Conservation (phyloP, 805 yeast genomes). For the Sugiyamaella floridensis region DNA sequence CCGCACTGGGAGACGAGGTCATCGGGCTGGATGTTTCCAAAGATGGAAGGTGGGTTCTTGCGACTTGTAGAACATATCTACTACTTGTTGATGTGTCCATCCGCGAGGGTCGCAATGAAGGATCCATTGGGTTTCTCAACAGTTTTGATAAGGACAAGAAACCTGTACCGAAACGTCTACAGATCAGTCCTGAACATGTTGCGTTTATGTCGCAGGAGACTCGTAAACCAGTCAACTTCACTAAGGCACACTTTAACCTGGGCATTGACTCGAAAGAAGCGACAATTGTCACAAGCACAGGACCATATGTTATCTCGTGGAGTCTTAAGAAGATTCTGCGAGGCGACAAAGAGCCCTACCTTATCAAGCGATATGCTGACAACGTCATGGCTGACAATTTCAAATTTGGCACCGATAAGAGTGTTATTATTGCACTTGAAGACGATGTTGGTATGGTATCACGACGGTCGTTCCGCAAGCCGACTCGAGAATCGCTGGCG, state of each 20-base stretch:
- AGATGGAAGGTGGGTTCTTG: constrained; percentile 76
- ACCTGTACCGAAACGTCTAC: constrained; percentile 63
- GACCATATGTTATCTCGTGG: constrained; percentile 82
- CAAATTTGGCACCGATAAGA: constrained; percentile 62
- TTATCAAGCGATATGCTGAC: constrained; percentile 54
- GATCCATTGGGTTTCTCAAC: constrained; percentile 55
- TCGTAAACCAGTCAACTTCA: constrained; percentile 47
- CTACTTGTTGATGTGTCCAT: constrained; percentile 62
- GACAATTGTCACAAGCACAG: constrained; percentile 67
- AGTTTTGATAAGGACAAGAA: constrained; percentile 57
- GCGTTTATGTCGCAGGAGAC: constrained; percentile 51
- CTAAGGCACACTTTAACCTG: constrained; percentile 71
- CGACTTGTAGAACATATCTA: constrained; percentile 68
- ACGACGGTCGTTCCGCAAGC: constrained; percentile 50
- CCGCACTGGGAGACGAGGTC: constrained; percentile 75
- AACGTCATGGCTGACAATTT: constrained; percentile 72
- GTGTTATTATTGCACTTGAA: constrained; percentile 65
- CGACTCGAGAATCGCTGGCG: constrained; percentile 44
- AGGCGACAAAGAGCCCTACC: constrained; percentile 50
- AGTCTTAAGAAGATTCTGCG: constrained; percentile 52
- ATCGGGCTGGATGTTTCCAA: constrained; percentile 63
- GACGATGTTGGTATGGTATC: constrained; percentile 71
- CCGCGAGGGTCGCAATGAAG: constrained; percentile 53
- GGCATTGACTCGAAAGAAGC: constrained; percentile 60
- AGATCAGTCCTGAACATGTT: constrained; percentile 64